Percentiles rank a stretch among this genome's conserved stretches.
Evolutionary conservation across 2,329 filamentous ascomycete species (phyloP).

Genomic region (Hymenoscyphus linearis): DNA sequence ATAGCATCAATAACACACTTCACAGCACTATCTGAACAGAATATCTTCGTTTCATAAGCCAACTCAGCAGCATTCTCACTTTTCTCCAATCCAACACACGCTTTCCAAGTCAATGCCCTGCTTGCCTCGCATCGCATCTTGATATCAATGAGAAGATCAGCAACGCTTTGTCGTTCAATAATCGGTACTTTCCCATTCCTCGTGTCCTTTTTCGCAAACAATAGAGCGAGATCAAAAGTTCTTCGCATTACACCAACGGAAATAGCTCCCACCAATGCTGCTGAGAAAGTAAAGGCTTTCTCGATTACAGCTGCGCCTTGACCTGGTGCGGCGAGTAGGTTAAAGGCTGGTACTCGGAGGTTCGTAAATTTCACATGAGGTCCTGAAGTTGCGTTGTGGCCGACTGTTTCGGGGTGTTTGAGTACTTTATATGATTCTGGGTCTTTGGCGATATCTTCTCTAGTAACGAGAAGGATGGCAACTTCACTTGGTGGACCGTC

Average conservation of each 20-base stretch:
- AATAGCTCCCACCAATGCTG: slow-evolving; percentile 49
- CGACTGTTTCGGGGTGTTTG: slow-evolving; percentile 39
- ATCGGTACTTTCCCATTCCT: slow-evolving; percentile 41
- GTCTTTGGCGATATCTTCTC: slow-evolving; percentile 40
- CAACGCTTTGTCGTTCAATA: slow-evolving; percentile 43
- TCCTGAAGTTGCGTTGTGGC: slow-evolving; percentile 43
- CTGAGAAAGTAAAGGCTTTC: slow-evolving; percentile 35
- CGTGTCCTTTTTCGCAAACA: slow-evolving; percentile 40
- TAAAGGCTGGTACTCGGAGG: slow-evolving; percentile 40
- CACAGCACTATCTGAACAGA: slow-evolving; percentile 43
- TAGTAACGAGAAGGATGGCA: slow-evolving; percentile 42
- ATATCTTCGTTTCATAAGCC: slow-evolving; percentile 45
- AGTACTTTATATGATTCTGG: slow-evolving; percentile 39
- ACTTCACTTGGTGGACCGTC: slow-evolving; percentile 23
- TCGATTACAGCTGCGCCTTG: slow-evolving; percentile 39
- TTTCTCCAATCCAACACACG: slow-evolving; percentile 35
- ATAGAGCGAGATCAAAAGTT: slow-evolving; percentile 45
- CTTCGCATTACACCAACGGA: slow-evolving; percentile 46
- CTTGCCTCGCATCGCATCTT: slow-evolving; percentile 45
- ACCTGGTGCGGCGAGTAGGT: slow-evolving; percentile 41
- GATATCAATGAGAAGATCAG: slow-evolving; percentile 45
- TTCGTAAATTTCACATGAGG: slow-evolving; percentile 43
- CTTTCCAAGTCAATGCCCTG: slow-evolving; percentile 46
- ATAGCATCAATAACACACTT: slow-evolving; percentile 44
- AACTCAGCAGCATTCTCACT: slow-evolving; percentile 34